A percentile compares a stretch with the other conserved stretches of the same genome.
Conservation (phyloP, 148 eudicot species). For the Chenopodium album region DNA sequence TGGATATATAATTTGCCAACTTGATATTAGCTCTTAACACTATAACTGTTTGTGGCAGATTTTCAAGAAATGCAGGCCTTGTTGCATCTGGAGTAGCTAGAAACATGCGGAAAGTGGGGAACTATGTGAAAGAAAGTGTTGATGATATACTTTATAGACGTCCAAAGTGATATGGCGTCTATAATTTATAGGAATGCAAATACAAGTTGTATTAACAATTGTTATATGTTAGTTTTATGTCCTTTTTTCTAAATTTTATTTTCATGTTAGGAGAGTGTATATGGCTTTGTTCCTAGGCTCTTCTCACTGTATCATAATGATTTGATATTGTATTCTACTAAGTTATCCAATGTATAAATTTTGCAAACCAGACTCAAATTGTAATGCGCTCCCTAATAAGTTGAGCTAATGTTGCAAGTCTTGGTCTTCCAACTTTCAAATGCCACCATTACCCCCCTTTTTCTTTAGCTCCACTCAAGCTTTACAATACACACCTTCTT, state of each 20-base stretch:
- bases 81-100: conserved; percentile 87
- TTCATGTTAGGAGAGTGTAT: conserved; percentile 2
- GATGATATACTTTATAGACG: conserved; percentile 76
- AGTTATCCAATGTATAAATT: conserved; percentile 22
- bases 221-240: conserved; percentile 12
- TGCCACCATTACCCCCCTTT: no score
- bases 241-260: not conserved
- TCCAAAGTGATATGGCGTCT: conserved; percentile 50
- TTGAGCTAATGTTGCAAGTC: not conserved
- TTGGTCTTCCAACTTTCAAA: not conserved
- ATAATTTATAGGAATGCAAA: not conserved
- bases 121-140: conserved; percentile 59
- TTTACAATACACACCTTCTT: no score
- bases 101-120: conserved; percentile 71
- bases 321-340: not conserved
- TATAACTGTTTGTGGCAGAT: conserved; percentile 42
- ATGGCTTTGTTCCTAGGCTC: conserved; percentile 5
- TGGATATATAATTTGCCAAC: not conserved
- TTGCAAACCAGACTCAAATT: not conserved
- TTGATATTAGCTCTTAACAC: not conserved
- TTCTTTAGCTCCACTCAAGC: no score
- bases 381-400: not conserved
- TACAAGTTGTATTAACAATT: conserved; percentile 1
- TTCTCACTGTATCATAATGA: conserved; percentile 17
- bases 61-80: conserved; percentile 68